phyloP scores from a whole-genome alignment of 345 rosid species.

The Corymbia maculata region DNA sequence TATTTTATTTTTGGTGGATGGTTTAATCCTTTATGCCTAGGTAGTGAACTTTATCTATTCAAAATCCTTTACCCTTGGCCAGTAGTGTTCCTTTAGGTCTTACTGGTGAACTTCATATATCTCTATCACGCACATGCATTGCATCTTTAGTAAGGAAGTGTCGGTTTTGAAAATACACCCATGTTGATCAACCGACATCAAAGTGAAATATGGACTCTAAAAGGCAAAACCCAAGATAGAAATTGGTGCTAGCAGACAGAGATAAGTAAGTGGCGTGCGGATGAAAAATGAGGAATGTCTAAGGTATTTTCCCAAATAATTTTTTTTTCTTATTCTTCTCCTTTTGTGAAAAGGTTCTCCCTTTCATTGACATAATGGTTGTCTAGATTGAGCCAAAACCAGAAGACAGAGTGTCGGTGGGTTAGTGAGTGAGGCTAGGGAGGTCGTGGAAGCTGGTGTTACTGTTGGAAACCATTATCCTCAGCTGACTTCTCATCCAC shows the following conservation, averaged over 20 bases:
- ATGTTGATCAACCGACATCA: neutral
- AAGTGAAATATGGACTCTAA: neutral
- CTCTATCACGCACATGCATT: neutral
- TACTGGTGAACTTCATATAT: neutral
- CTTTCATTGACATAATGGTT: neutral
- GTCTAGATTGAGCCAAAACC: neutral
- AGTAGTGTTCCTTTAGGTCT: neutral
- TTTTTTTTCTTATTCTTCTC: neutral
- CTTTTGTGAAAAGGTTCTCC: neutral
- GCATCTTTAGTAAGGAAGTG: neutral
- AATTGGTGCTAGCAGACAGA: neutral
- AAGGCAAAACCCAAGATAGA: neutral
- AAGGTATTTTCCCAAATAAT: neutral
- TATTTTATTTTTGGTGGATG: neutral
- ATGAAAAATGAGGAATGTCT: neutral
- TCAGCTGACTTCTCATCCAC: neutral
- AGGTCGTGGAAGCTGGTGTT: neutral
- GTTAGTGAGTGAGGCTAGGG: neutral
- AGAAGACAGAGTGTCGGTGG: neutral
- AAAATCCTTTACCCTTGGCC: neutral
- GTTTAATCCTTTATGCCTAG: neutral
- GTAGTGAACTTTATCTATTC: neutral
- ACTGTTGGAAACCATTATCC: neutral
- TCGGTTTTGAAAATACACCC: neutral
- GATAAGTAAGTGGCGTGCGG: neutral